Conservation (phyloP, 805 yeast genomes). For the Torulaspora indica region DNA sequence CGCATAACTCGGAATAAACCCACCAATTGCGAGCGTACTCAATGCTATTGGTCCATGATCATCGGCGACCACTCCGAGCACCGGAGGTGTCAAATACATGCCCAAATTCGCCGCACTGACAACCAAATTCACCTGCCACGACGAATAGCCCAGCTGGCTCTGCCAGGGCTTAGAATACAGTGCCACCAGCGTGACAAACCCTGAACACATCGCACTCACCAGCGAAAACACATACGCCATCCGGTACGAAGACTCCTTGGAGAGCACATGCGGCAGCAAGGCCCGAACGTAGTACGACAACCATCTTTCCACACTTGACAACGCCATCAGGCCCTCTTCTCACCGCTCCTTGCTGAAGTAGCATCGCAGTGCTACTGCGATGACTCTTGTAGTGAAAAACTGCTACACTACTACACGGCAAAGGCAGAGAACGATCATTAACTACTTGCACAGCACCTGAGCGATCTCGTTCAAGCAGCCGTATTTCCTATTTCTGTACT, state of each 20-base stretch:
- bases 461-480: slow-evolving; percentile 29
- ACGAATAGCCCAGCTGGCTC: slow-evolving; percentile 52
- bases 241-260: slow-evolving; percentile 39
- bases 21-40: slow-evolving; percentile 53
- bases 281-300: slow-evolving; percentile 45
- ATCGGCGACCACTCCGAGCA: slow-evolving; percentile 77
- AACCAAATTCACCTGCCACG: slow-evolving; percentile 64
- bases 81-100: slow-evolving; percentile 77
- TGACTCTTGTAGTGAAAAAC: not conserved
- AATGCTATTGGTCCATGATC: slow-evolving; percentile 76
- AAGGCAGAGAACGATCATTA: not conserved
- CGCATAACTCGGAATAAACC: slow-evolving; percentile 65
- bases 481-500: slow-evolving; percentile 29
- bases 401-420: not conserved
- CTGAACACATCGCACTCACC: slow-evolving; percentile 66
- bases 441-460: slow-evolving; percentile 21
- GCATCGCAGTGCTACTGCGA: not conserved
- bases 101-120: slow-evolving; percentile 75
- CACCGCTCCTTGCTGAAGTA: not conserved
- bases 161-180: slow-evolving; percentile 70
- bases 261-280: slow-evolving; percentile 41
- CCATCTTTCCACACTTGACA: slow-evolving; percentile 31
- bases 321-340: slow-evolving; percentile 17
- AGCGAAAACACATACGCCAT: slow-evolving; percentile 56
- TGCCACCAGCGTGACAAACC: slow-evolving; percentile 78